A percentile compares a stretch with the other conserved stretches of the same genome.
These are phyloP conservation scores for Xylaria arbuscula DNA, from an alignment of 2,329 filamentous ascomycete genomes.

Conservation along the genomic window DNA sequence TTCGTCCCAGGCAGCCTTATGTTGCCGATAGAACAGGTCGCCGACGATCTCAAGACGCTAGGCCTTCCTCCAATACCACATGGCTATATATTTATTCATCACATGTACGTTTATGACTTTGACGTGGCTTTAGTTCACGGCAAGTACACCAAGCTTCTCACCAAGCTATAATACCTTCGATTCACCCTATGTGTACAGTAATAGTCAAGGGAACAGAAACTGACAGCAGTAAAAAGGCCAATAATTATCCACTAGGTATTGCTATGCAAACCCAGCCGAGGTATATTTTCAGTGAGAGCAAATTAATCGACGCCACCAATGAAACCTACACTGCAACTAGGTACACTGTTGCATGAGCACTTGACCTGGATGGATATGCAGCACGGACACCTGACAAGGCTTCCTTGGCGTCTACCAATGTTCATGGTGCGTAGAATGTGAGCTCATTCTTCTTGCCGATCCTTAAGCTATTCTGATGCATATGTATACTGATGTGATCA, in stretches of 20 bases:
- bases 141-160: not conserved
- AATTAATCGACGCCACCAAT: constrained; percentile 1
- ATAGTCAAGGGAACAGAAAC: not conserved
- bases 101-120: too few species aligned
- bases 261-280: not conserved
- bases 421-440: not conserved
- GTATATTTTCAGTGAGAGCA: not conserved
- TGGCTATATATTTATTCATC: too few species aligned
- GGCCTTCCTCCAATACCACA: not conserved
- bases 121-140: constrained; percentile 2
- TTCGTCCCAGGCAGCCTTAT: not conserved
- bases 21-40: not conserved
- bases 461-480: constrained; percentile 12
- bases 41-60: not conserved
- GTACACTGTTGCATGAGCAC: not conserved
- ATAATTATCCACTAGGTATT: not conserved
- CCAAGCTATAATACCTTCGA: not conserved
- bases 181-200: not conserved
- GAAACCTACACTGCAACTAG: constrained; percentile 6
- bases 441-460: not conserved
- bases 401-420: not conserved
- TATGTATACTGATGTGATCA: constrained; percentile 9
- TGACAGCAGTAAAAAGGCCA: not conserved
- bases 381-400: not conserved
- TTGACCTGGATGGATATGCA: not conserved